phyloP scores from a whole-genome alignment of 139 green algal genomes.

The Chlorella sp. region DNA sequence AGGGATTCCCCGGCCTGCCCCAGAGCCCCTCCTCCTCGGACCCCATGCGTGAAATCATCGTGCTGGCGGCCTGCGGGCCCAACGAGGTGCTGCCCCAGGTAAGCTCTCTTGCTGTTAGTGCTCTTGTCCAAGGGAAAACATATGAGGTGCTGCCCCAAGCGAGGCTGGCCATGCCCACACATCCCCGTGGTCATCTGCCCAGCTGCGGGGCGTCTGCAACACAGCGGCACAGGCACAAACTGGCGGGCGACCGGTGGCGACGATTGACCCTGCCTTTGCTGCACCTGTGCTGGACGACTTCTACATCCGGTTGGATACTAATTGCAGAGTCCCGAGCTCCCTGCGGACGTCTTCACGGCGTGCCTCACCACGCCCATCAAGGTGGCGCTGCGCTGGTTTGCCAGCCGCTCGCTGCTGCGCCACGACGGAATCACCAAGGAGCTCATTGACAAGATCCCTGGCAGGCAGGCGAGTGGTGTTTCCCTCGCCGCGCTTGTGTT shows the following conservation, averaged over 20 bases:
- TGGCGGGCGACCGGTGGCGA: too few relatives aligned
- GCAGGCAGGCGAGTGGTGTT: constrained; percentile 18
- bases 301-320: not conserved
- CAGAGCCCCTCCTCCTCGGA: too few relatives aligned
- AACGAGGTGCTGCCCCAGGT: constrained; percentile 82
- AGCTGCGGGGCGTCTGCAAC: too few relatives aligned
- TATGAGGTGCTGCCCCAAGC: too few relatives aligned
- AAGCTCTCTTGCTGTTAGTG: too few relatives aligned
- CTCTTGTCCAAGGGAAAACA: not conserved
- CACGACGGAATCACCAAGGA: constrained; percentile 72
- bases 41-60: constrained; percentile 74
- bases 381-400: constrained; percentile 89
- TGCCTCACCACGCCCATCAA: constrained; percentile 99
- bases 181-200: too few relatives aligned
- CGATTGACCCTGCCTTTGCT: not conserved
- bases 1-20: too few relatives aligned
- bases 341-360: constrained; percentile 94
- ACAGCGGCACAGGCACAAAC: too few relatives aligned
- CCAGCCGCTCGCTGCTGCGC: constrained; percentile 34
- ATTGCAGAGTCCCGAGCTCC: constrained; percentile 77
- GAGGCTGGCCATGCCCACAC: not conserved
- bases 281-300: too few relatives aligned
- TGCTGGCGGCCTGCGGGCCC: constrained; percentile 85
- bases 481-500: not conserved
- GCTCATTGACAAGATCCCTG: constrained; percentile 56